Evolutionary conservation across 495 filamentous ascomycete genomes (phyloP).

Genomic region (Patellaria atrata): DNA sequence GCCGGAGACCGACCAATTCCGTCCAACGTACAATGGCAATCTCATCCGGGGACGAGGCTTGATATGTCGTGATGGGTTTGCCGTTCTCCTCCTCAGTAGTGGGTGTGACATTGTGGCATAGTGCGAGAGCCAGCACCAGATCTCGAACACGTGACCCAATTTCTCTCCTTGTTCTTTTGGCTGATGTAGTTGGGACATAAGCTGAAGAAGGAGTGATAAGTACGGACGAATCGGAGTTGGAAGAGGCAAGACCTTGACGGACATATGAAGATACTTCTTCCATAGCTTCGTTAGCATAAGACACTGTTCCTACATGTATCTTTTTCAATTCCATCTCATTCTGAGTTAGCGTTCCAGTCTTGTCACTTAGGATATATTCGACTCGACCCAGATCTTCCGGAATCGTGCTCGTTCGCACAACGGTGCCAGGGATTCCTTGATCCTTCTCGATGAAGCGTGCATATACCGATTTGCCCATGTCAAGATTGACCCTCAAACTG

Average conservation of each 20-base stretch:
- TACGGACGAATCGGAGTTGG: conserved; percentile 22
- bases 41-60: conserved; percentile 94
- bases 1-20: conserved; percentile 75
- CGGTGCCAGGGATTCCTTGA: conserved; percentile 72
- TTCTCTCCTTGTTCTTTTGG: conserved; percentile 73
- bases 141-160: conserved; percentile 88
- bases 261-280: conserved; percentile 85
- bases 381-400: conserved; percentile 92
- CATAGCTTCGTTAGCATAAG: conserved; percentile 97
- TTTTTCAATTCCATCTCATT: conserved; percentile 88
- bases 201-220: conserved; percentile 65
- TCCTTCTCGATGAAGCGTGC: conserved; percentile 91
- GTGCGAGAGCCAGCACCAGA: conserved; percentile 74
- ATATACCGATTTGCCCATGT: conserved; percentile 94
- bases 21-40: conserved; percentile 97
- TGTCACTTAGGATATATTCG: conserved; percentile 93
- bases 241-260: conserved; percentile 52
- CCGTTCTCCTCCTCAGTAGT: conserved; percentile 74
- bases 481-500: conserved; percentile 86
- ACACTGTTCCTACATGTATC: conserved; percentile 94
- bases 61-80: conserved; percentile 65
- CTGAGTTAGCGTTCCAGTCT: conserved; percentile 92
- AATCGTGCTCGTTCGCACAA: conserved; percentile 93
- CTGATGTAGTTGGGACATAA: conserved; percentile 35
- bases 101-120: conserved; percentile 97